Conservation (phyloP, 495 filamentous ascomycete genomes). For the Penicillium herquei region DNA sequence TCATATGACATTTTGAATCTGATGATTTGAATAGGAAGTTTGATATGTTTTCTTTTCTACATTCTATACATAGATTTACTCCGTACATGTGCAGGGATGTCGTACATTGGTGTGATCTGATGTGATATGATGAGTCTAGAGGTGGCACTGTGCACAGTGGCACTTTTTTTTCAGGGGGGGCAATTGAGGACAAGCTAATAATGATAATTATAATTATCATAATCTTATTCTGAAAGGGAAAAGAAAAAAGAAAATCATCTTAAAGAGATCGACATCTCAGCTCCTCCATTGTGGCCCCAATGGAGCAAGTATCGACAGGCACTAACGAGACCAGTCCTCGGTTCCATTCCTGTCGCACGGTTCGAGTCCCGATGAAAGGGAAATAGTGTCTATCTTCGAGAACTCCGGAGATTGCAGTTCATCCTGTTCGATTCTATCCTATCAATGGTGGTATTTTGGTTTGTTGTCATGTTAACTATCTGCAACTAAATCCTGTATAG, state of each 20-base stretch:
- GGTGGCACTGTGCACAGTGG: too few relatives aligned
- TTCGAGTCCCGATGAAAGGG: slow-evolving; percentile 14
- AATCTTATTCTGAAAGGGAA: not conserved
- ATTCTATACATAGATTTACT: too few relatives aligned
- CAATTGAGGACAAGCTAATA: too few relatives aligned
- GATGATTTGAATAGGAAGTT: too few relatives aligned
- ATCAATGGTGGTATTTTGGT: not conserved
- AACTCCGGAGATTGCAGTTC: not conserved
- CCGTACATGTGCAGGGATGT: too few relatives aligned
- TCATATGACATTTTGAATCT: too few relatives aligned
- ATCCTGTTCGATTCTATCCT: not conserved
- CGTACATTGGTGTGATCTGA: too few relatives aligned
- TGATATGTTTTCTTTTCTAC: too few relatives aligned
- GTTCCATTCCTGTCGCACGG: slow-evolving; percentile 1
- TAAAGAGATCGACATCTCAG: slow-evolving; percentile 3
- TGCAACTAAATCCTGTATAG: slow-evolving; percentile 1
- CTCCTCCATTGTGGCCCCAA: slow-evolving; percentile 5
- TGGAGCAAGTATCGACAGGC: slow-evolving; percentile 31
- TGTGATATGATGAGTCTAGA: too few relatives aligned
- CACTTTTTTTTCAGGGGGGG: too few relatives aligned
- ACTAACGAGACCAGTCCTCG: slow-evolving; percentile 12
- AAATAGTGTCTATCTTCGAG: not conserved
- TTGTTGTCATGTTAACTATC: not conserved
- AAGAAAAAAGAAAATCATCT: not conserved
- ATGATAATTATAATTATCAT: not conserved